Evolutionary conservation across 495 filamentous ascomycete species (phyloP), one percentile per base, ranked within the genome.

Genomic region (Lophiostoma macrostomum): DNA sequence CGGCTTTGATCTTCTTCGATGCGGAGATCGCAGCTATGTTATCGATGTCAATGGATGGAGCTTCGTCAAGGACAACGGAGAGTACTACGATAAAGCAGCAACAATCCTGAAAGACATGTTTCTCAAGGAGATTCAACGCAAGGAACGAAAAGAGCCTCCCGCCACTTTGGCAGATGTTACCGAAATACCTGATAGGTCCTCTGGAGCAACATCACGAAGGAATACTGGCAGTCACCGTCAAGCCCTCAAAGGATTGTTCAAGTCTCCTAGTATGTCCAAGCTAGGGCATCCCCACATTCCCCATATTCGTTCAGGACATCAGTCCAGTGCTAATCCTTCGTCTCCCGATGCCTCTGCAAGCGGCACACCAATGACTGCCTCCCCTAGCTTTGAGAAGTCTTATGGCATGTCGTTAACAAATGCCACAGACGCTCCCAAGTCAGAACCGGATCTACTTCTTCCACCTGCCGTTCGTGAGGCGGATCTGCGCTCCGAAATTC

Each of bases 41-140:
- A 97, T 99, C 55, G 93, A 99, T 65, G 94, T 99, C 53, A 99
- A 99, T 68, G 93, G 93, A 14, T 99, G 93, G 93, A 96, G 91
- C 64, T 99, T 99, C 65, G 93, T 99, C 64, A 99, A 99, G 69
- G 93, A 99, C 69, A 99, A 99, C 64, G 90, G 96, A 37, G 90
- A 94, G 38, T 99, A 99, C 62, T 99, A 99, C 62, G 88, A 97
- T 63, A 87, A 87, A 63, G 91, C 85, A 59, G 83, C 93, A 12
- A 81, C 71, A 41, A 95, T 97, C 46, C 72, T 99, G 29, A 85
- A 82, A 59, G 81, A 93, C 6, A 88, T 88, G 65, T 99, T 97
- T 64, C 71, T 91, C 47, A 78, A 76, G 47, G 91, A 95, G 67
- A 86, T 81, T 60, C 74, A 78, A 40, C 76, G 73, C 42, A 71